Percentiles rank a stretch among this genome's conserved stretches.
Conservation (phyloP, 139 green algal genomes). For the Chlorella vulgaris region DNA sequence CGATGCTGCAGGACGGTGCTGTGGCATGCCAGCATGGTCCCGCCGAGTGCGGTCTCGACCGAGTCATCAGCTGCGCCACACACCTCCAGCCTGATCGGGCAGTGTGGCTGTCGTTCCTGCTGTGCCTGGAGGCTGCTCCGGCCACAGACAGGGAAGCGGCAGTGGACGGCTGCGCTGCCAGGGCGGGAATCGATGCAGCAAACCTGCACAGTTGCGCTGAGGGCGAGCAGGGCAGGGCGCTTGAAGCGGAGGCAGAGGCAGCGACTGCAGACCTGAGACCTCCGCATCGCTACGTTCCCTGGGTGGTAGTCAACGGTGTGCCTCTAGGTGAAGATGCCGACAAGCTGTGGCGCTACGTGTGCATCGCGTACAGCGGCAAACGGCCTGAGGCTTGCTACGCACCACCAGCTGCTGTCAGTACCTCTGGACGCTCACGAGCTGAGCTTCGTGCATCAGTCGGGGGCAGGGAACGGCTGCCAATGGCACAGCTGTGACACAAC, state of each 20-base stretch:
- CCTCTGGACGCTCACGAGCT: background rate
- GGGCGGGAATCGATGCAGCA: constrained; percentile 14
- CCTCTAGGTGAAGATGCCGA: constrained; percentile 28
- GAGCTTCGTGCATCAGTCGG: background rate
- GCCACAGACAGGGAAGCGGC: background rate
- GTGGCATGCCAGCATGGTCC: constrained; percentile 39
- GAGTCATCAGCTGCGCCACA: constrained; percentile 41
- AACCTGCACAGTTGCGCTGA: constrained; percentile 32
- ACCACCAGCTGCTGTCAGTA: background rate
- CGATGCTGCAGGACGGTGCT: constrained; percentile 20
- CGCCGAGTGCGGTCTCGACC: constrained; percentile 46
- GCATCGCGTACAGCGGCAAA: constrained; percentile 32
- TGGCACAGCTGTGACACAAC: too few species aligned
- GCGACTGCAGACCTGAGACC: constrained; percentile 39
- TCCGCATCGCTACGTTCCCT: constrained; percentile 41
- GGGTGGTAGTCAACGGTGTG: constrained; percentile 49
- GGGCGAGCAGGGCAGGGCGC: constrained; percentile 20
- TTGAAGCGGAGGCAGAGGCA: constrained; percentile 30
- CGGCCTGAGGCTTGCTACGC: constrained; percentile 15
- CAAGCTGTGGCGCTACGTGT: constrained; percentile 41
- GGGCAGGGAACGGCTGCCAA: too few species aligned
- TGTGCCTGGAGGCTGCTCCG: constrained; percentile 27
- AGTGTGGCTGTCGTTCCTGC: constrained; percentile 36
- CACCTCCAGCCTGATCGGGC: constrained; percentile 1
- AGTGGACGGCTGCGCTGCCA: constrained; percentile 30